Evolutionary conservation across 2,329 filamentous ascomycete genomes (phyloP), one percentile per base, ranked within the genome.

Genomic region (Cryphonectria japonica): DNA sequence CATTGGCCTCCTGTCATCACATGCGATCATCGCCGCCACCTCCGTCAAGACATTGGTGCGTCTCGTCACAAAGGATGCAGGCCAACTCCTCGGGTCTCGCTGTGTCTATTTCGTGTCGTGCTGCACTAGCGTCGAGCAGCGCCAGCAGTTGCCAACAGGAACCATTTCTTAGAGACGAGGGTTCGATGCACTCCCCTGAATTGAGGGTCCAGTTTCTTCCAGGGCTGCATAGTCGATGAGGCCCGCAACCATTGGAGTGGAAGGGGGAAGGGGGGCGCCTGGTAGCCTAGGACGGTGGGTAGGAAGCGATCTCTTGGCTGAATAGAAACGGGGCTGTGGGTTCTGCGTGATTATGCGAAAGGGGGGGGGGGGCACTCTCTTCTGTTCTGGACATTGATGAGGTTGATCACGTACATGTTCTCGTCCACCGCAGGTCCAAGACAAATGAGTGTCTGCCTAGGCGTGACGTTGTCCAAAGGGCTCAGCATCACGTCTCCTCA

Each of bases 101-200:
- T 50, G 39, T 32, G 29, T 61, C 52, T 50, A 37, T 3, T 29
- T 19, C 13, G 9, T 46, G 39, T 62, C 54, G 52, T 69, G 66
- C 54, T 60, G 57, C 68, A 63, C 62, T 65, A 66, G 68, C 66
- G 60, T 70, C 39, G 61, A 59, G 34, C 60, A 61, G 41, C 66
- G 63, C 26, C 66, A 61, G 22, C 14, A 26, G 9, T 16, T 16
- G 34, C 43, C 43, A 65, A 9, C 63, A 65, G 63, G 66, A 69
- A 69, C 61, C 63, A 66, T 52, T 26, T 29, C n/a, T 60, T 22
- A 34, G 22, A 69, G 37, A 52, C 46, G n/a, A 63, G 66, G 43
- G 41, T 37, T 66, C 61, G 39, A 62, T 71, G 66, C 66, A 71
- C 34, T 61, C 69, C 66, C 69, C 69, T 71, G 69, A 71, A 66